Base-by-base conservation (phyloP, 139 green algal genomes). In the Gonium pectorale region DNA sequence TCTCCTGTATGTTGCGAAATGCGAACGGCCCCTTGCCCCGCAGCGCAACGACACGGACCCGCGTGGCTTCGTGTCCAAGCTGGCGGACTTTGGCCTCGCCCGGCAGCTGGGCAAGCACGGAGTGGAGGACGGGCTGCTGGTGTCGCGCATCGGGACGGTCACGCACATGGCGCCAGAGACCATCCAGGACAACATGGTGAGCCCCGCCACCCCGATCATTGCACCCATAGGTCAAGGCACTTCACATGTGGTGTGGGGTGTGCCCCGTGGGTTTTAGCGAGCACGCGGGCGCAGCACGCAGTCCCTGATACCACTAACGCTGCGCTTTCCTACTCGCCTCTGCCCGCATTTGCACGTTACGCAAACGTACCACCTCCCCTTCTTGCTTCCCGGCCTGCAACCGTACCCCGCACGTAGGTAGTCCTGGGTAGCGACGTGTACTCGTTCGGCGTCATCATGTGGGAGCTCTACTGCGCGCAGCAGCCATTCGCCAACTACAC, bases 31-130 rank as follows among this genome's bases (percentile, higher is more conserved):
- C n/a, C n/a, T n/a, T n/a, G n/a, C n/a, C 29, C 77, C 89, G 2
- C 89, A 89, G 59, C 63, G 66, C 24, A 21, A 44, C 43, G 64
- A 64, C 5, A 24, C 33, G 21, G 89, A 91, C 79, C 83, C 86
- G 15, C 85, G 90, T 22, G 90, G 90, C 69, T 93, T 88, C 64
- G 51, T 86, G 26, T 89, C 80, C 68, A 97, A 96, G 89, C 83
- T 92, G 51, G 86, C 69, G 17, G 92, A 95, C 84, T 95, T 95
- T 70, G 78, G 78, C 2, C 44, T 84, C 22, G 92, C 56, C 9
- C 69, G 68, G 35, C 68, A 71, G 69, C 38, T 81, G 59, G 70
- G 31, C 21, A 15, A 24, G 0, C 40, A 41, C 6, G 59, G 40
- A 8, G 74, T 38, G 38, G 68, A 64, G 81, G 81, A 81, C 3